Evolutionary conservation across 2,329 filamentous ascomycete species (phyloP), one percentile per base, ranked within the genome.

Genomic region (Fusarium sublunatum): DNA sequence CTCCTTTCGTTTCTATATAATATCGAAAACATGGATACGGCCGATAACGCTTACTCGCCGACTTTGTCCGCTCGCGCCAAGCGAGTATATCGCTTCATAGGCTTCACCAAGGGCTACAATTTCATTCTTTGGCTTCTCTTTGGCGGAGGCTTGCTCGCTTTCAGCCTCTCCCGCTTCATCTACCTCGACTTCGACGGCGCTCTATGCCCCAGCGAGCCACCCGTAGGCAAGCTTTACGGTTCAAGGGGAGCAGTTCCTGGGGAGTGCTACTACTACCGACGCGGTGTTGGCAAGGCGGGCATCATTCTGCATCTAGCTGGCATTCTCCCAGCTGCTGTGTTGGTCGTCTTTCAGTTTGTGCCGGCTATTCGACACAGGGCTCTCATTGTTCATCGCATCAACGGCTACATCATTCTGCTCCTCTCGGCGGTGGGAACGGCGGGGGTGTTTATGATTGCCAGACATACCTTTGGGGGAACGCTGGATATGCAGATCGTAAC

Each of bases 71-170:
- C 40, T 10, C 42, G 15, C 13, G 31, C 58, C 3, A 46, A 36
- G 7, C 52, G 52, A 5, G 43, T 83, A 15, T 83, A 82, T 67
- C 73, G 76, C 39, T 74, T 78, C 3, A 55, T 87, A 25, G 86
- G 86, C 44, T 88, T 88, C 74, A 71, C 74, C 3, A 83, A 83
- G 66, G 78, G 77, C 32, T 87, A 86, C 76, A 88, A 86, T 70
- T 86, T 88, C 63, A 62, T 76, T 34, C 75, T 88, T 3, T 88
- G 80, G 71, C 73, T 81, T 59, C 72, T 85, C 44, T 80, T 83
- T 46, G 74, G 70, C 35, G 81, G 81, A 4, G 75, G 75, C 1
- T 73, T 71, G 15, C 13, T 68, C 8, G 67, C 48, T 2, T 71
- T 71, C 29, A 38, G 60, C 8, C 47, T 64, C 15, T 56, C 69